Conservation (phyloP, 257 asterid species). For the Solanum tarapatanum region DNA sequence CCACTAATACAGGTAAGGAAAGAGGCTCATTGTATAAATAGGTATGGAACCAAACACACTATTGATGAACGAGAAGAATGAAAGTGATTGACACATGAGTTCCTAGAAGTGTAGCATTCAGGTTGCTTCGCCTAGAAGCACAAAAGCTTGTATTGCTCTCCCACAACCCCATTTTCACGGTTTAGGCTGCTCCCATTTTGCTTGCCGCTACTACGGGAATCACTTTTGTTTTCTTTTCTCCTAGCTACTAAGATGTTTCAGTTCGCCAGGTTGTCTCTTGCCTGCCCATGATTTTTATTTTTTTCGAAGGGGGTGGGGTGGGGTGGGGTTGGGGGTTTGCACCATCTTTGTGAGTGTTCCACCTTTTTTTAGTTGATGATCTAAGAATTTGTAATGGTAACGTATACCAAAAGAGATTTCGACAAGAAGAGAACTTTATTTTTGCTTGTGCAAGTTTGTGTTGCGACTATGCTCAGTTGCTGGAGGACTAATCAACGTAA, state of each 20-base stretch:
- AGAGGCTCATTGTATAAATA: neutral
- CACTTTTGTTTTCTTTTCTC: neutral
- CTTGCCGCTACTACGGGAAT: neutral
- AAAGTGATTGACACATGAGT: neutral
- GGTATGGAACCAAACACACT: neutral
- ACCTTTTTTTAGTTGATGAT: neutral
- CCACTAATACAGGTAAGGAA: neutral
- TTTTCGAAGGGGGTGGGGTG: neutral
- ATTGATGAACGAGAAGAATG: neutral
- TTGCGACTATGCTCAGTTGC: neutral
- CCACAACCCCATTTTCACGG: neutral
- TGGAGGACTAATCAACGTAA: neutral
- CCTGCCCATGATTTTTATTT: neutral
- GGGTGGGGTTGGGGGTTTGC: neutral
- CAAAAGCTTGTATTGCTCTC: neutral
- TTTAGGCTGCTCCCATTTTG: neutral
- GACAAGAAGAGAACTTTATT: neutral
- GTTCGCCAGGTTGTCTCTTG: neutral
- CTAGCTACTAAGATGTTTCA: neutral
- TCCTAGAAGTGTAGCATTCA: neutral
- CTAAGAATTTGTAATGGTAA: neutral
- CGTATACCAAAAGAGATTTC: neutral
- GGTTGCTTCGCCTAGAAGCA: neutral
- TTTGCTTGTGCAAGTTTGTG: neutral
- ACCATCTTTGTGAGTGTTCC: neutral